These are phyloP conservation scores for Pyrus pyrifolia DNA, from an alignment of 306 rosid species.

Conservation along the genomic window DNA sequence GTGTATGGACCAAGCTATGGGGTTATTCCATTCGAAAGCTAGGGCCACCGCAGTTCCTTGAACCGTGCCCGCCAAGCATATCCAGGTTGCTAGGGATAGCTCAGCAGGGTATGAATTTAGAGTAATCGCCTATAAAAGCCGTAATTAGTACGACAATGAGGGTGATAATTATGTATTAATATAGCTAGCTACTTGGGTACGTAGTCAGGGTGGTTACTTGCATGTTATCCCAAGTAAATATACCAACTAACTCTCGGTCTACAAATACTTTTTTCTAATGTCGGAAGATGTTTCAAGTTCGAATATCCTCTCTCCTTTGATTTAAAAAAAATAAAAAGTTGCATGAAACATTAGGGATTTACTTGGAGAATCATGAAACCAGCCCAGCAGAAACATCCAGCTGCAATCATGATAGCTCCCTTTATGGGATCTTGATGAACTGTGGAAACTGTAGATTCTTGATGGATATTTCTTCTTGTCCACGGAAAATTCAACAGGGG, in stretches of 20 bases:
- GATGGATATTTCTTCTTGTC: constrained; percentile 14
- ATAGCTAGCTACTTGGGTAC: too few relatives aligned
- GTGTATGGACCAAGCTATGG: constrained; percentile 40
- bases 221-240: too few relatives aligned
- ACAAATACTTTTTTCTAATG: too few relatives aligned
- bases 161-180: background rate
- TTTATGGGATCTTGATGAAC: constrained; percentile 26
- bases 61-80: constrained; percentile 35
- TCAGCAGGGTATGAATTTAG: constrained; percentile 42
- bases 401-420: constrained; percentile 39
- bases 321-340: background rate
- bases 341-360: background rate
- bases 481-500: constrained; percentile 32
- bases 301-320: too few relatives aligned
- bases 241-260: too few relatives aligned
- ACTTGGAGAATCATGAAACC: constrained; percentile 35
- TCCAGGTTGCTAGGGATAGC: constrained; percentile 44
- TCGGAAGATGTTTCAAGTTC: too few relatives aligned
- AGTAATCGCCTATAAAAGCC: constrained; percentile 35
- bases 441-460: constrained; percentile 7
- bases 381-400: constrained; percentile 48
- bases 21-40: constrained; percentile 37
- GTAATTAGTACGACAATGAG: background rate
- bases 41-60: constrained; percentile 31
- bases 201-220: background rate